Evolutionary conservation across 306 rosid species (phyloP).

Genomic region (Pterocarpus santalinus): DNA sequence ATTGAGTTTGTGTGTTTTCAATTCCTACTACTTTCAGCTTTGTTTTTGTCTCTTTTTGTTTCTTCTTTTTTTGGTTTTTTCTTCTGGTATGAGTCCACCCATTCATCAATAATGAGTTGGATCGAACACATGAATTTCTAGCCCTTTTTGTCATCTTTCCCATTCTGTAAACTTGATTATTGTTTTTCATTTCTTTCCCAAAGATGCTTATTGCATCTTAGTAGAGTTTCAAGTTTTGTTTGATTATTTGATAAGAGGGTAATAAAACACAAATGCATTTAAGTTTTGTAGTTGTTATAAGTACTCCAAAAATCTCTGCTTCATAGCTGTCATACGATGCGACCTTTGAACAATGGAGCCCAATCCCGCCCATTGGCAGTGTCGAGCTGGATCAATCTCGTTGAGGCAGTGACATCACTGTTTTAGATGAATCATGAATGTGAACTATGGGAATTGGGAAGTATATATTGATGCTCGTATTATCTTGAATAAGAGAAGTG

Average conservation of each 20-base stretch:
- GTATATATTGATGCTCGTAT: no score
- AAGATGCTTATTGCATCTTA: slow-evolving; percentile 17
- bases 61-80: not conserved
- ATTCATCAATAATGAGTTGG: slow-evolving; percentile 32
- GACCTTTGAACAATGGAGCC: not conserved
- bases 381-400: no score
- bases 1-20: slow-evolving; percentile 37
- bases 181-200: slow-evolving; percentile 19
- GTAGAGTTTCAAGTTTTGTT: not conserved
- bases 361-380: not conserved
- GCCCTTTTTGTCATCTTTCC: slow-evolving; percentile 4
- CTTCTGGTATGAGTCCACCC: slow-evolving; percentile 42
- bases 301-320: not conserved
- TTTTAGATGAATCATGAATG: no score
- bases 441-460: no score
- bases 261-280: not conserved
- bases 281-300: not conserved
- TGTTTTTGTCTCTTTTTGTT: no score
- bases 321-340: not conserved
- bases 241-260: not conserved
- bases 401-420: not conserved
- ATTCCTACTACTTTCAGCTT: no score
- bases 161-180: slow-evolving; percentile 1
- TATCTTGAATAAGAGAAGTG: not conserved
- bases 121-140: not conserved